Conservation (phyloP, 805 yeast genomes). For the Torulaspora microellipsoides region DNA sequence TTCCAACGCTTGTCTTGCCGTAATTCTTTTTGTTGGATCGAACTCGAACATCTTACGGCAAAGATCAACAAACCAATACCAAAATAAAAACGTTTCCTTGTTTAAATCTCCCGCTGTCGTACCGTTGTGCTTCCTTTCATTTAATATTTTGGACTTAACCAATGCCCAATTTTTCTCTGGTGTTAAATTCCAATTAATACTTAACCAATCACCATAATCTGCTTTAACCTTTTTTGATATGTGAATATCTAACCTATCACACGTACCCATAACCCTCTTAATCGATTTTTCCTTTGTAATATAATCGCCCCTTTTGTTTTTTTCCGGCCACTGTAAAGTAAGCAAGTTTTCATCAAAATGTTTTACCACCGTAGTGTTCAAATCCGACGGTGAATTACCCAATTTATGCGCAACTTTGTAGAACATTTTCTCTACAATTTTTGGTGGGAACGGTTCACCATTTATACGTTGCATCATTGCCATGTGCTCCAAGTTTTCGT, state of each 20-base stretch:
- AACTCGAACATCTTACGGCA: constrained; percentile 60
- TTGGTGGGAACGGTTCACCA: constrained; percentile 45
- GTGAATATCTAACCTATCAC: constrained; percentile 31
- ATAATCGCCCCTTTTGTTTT: constrained; percentile 26
- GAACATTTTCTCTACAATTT: constrained; percentile 34
- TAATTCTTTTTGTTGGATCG: constrained; percentile 67
- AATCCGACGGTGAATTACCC: constrained; percentile 33
- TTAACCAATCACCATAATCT: constrained; percentile 27
- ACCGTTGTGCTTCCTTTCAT: constrained; percentile 7
- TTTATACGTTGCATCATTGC: constrained; percentile 88
- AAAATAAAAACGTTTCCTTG: constrained; percentile 65
- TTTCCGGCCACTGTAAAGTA: constrained; percentile 32
- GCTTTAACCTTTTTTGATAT: constrained; percentile 27
- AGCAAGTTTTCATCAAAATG: constrained; percentile 27
- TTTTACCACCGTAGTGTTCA: constrained; percentile 30
- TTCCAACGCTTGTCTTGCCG: constrained; percentile 69
- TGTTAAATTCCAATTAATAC: constrained; percentile 30
- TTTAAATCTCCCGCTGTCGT: constrained; percentile 31
- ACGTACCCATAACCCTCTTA: constrained; percentile 28
- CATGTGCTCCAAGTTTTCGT: constrained; percentile 89
- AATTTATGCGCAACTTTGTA: constrained; percentile 30
- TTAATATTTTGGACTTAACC: constrained; percentile 18
- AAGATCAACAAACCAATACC: constrained; percentile 78
- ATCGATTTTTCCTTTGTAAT: constrained; percentile 30
- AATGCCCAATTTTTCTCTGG: constrained; percentile 32